Evolutionary conservation across 164 flowering plant species (phyloP), one percentile per base, ranked within the genome.

Genomic region (Magnolia changhungtana): DNA sequence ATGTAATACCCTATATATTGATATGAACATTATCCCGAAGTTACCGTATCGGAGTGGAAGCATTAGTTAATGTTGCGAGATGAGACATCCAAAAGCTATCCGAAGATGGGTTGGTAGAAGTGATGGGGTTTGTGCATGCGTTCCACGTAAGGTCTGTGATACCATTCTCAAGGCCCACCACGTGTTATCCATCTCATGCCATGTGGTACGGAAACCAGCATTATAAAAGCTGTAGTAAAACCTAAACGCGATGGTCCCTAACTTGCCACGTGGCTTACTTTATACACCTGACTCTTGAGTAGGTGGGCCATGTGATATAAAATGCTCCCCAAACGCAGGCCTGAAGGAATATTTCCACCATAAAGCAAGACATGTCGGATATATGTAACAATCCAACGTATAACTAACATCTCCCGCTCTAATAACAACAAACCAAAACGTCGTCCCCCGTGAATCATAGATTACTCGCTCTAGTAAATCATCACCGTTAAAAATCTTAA

Each of bases 341-440:
- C 70, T 27, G 8, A 74, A 51, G 18, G 78, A 69, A 79, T 79
- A 71, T 72, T 65, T 74, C 71, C 71, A 45, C 66, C 75, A 72
- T 66, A 31, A 59, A 11, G 19, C 67, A 68, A 27, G 76, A 78
- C 80, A 78, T 78, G 80, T 72, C 73, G 67, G 80, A 67, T 49
- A 64, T 50, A 71, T 1, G 21, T 2, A 50, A 61, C 70, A 67
- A 18, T 19, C 67, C 21, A 4, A 18, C 18, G 45, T 0, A 37
- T 37, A 3, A 37, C 45, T 37, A 5, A 37, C 0, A 37, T 37
- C 7, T 37, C 45, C 45, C 45, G 45, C 45, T 37, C 45, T 37
- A 37, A 37, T 0, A 37, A 37, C 45, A 37, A 37, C 45, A 3
- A 37, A 37, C 45, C 4, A 5, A 37, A 37, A 37, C 45, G 45